Base-by-base conservation (phyloP, 1,284 basidiomycete genomes). In the Sphaerobolus stellatus region DNA sequence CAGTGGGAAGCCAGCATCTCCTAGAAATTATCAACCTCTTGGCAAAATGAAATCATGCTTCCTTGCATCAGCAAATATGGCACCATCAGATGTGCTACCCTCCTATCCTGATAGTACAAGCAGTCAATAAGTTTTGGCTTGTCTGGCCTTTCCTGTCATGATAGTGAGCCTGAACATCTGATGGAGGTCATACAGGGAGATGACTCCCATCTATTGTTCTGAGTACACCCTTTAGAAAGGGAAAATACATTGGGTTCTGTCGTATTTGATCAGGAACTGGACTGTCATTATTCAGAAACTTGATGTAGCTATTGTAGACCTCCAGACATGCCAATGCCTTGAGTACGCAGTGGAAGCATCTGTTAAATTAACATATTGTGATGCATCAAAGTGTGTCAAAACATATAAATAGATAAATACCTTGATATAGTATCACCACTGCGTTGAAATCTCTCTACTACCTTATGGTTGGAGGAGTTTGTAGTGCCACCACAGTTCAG, bases 121-220 rank as follows among this genome's bases (percentile, higher is more conserved):
- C 58, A 13, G 66, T 66, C 18, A 75, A 64, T 33, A 65, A 63
- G 58, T 75, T 76, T 50, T 72, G 68, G 0, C 68, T 58, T 18
- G 72, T 34, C 7, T 55, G 48, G 24, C 74, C 73, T 58, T 76
- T 75, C 0, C 64, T 61, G 56, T 74, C 66, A 1, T 66, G 61
- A 29, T 65, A 62, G 5, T 53, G 53, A 27, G 64, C 58, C 1
- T 59, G 54, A 3, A 67, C 64, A 4, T 28, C 47, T 14, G 58
- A 51, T 14, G 69, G 57, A 14, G 68, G 59, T 25, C 28, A 62
- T 14, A 60, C 67, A 36, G 62, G 57, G 30, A 75, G 66, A 48
- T 75, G 71, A 16, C 64, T 71, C 1, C 73, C 71, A 65, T 78
- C 75, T 20, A 78, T 64, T 22, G 72, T 74, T 25, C 71, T 71